Evolutionary conservation across 768 basidiomycete genomes (phyloP).

Genomic region (Cubamyces lactineus): DNA sequence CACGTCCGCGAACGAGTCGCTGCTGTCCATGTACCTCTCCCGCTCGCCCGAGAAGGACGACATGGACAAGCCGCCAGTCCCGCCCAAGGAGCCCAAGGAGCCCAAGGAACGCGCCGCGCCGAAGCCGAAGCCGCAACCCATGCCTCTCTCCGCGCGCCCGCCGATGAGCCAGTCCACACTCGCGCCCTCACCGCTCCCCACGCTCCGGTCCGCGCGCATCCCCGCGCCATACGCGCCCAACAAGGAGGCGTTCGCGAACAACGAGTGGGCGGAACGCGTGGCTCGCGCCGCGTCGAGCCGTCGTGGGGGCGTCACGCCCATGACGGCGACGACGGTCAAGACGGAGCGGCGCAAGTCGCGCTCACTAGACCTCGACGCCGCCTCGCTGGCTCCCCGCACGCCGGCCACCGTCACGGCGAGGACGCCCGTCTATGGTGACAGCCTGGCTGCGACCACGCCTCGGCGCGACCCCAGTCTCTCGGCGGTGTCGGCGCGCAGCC

Average conservation of each 20-base stretch:
- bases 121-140: constrained; percentile 20
- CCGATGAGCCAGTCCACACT: constrained; percentile 16
- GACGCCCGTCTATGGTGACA: constrained; percentile 18
- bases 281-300: constrained; percentile 23
- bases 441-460: constrained; percentile 5
- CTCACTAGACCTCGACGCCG: constrained; percentile 29
- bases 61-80: constrained; percentile 24
- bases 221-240: constrained; percentile 17
- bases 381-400: constrained; percentile 18
- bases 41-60: constrained; percentile 15
- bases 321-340: constrained; percentile 18
- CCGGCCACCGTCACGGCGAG: constrained; percentile 18
- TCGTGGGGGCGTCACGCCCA: constrained; percentile 21
- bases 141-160: constrained; percentile 26
- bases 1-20: constrained; percentile 27
- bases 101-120: constrained; percentile 18
- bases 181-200: constrained; percentile 16
- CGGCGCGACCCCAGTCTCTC: constrained; percentile 19
- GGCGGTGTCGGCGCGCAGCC: constrained; percentile 11
- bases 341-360: constrained; percentile 27
- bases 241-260: constrained; percentile 19
- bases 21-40: constrained; percentile 36
- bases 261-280: constrained; percentile 29
- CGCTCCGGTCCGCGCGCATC: constrained; percentile 19
- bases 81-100: constrained; percentile 23